Percentiles rank a stretch among this genome's conserved stretches.
These are phyloP conservation scores for Closterium sp. DNA, from an alignment of 139 green algal genomes.

Conservation along the genomic window DNA sequence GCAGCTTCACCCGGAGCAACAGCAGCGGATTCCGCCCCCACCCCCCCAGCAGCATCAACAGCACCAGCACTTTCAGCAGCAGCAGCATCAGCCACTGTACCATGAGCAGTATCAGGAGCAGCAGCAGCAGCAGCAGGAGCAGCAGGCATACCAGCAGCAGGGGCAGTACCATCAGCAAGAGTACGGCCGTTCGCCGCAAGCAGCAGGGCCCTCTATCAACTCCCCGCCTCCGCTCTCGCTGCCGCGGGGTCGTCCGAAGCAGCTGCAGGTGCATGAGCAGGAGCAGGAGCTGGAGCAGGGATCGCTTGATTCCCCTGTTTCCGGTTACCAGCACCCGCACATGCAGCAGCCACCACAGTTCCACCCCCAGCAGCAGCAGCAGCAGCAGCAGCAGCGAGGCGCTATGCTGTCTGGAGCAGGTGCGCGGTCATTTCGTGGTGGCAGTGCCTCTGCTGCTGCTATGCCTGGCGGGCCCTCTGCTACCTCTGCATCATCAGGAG, in stretches of 20 bases:
- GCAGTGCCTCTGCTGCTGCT: neutral
- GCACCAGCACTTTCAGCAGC: neutral
- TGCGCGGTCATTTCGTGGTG: neutral
- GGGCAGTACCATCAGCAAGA: neutral
- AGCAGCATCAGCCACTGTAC: too few species aligned
- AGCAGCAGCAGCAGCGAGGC: neutral
- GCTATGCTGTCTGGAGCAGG: neutral
- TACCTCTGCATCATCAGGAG: too few species aligned
- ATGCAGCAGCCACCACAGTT: neutral
- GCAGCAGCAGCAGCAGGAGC: too few species aligned
- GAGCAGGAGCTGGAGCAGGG: too few species aligned
- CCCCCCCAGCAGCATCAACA: neutral
- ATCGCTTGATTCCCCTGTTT: neutral
- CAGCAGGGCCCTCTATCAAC: neutral
- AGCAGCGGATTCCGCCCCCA: neutral
- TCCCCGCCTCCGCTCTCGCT: neutral
- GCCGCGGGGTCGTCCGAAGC: neutral
- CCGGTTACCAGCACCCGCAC: neutral
- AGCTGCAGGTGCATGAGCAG: neutral
- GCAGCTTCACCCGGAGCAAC: neutral
- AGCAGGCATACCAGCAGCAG: neutral
- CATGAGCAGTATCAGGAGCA: too few species aligned
- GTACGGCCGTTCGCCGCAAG: neutral
- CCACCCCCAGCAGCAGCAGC: neutral
- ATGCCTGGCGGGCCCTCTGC: too few species aligned